Percentiles rank a stretch among this genome's conserved stretches.
phyloP scores from a whole-genome alignment of 2,329 filamentous ascomycete species.

The Salinomyces thailandicus region DNA sequence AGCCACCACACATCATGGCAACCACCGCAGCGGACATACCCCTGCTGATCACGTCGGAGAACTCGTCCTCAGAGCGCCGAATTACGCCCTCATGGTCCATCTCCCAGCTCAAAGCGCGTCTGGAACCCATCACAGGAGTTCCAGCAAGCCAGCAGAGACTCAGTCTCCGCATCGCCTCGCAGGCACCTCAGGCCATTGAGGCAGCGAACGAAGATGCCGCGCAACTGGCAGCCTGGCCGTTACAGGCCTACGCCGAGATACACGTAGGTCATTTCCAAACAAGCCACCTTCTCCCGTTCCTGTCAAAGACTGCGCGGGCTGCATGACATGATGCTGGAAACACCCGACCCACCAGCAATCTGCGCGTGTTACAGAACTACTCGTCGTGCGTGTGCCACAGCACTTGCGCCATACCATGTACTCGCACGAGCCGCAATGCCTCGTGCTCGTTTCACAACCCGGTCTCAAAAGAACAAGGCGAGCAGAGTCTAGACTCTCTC shows the following conservation, averaged over 20 bases:
- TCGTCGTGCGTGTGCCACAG: too few species aligned
- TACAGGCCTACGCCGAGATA: conserved; percentile 67
- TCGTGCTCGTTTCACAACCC: too few species aligned
- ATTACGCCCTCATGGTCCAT: conserved; percentile 90
- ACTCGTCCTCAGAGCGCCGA: conserved; percentile 74
- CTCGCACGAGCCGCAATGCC: too few species aligned
- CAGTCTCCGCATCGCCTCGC: conserved; percentile 55
- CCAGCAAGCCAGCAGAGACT: conserved; percentile 71
- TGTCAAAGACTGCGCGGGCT: too few species aligned
- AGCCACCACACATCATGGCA: conserved; percentile 13
- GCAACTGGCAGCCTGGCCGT: conserved; percentile 52
- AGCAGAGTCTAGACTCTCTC: too few species aligned
- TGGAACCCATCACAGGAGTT: conserved; percentile 88
- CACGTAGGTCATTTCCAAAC: conserved; percentile 51
- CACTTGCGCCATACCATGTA: too few species aligned
- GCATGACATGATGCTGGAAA: too few species aligned
- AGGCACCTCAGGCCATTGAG: conserved; percentile 54
- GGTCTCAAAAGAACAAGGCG: too few species aligned
- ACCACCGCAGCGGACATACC: conserved; percentile 58
- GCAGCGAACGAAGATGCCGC: conserved; percentile 63
- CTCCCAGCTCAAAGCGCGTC: conserved; percentile 68
- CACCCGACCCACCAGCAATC: too few species aligned
- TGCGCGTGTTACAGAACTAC: too few species aligned
- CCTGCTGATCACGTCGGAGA: conserved; percentile 63
- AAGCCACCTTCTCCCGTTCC: too few species aligned